phyloP scores from a whole-genome alignment of 208 protist species.

The Trypanosoma vivax region DNA sequence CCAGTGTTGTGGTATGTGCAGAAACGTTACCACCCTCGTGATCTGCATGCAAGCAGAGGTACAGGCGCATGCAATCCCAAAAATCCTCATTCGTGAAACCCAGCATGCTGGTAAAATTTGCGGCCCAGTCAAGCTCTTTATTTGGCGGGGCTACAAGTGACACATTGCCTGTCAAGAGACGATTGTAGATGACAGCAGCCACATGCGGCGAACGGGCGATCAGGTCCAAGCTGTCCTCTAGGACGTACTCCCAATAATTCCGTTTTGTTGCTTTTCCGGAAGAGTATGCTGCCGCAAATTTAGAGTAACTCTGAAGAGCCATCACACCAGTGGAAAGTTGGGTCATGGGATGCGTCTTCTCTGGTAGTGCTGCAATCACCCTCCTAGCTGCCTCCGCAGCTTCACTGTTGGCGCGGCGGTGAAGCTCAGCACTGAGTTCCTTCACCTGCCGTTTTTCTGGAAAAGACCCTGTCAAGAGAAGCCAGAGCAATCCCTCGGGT shows the following conservation, averaged over 20 bases:
- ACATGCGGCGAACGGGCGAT: slow-evolving; percentile 87
- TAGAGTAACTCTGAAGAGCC: slow-evolving; percentile 88
- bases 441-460: slow-evolving; percentile 81
- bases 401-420: slow-evolving; percentile 53
- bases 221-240: slow-evolving; percentile 93
- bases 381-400: slow-evolving; percentile 63
- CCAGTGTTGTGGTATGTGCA: slow-evolving; percentile 96
- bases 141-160: slow-evolving; percentile 36
- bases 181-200: slow-evolving; percentile 92
- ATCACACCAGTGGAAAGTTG: slow-evolving; percentile 80
- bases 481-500: slow-evolving; percentile 95
- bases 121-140: slow-evolving; percentile 89
- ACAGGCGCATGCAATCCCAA: slow-evolving; percentile 97
- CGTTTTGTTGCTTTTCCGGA: slow-evolving; percentile 87
- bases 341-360: slow-evolving; percentile 95
- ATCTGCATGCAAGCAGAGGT: slow-evolving; percentile 95
- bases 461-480: slow-evolving; percentile 95
- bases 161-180: slow-evolving; percentile 40
- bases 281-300: slow-evolving; percentile 92
- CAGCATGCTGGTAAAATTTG: slow-evolving; percentile 93
- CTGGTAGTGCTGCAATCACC: slow-evolving; percentile 86
- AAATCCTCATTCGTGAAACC: slow-evolving; percentile 90
- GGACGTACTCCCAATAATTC: slow-evolving; percentile 93
- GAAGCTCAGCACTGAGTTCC: slow-evolving; percentile 79
- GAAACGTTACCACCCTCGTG: slow-evolving; percentile 97